Base-by-base conservation (phyloP, 371 early-diverging fungal genomes). In the Rhizopus stolonifer region DNA sequence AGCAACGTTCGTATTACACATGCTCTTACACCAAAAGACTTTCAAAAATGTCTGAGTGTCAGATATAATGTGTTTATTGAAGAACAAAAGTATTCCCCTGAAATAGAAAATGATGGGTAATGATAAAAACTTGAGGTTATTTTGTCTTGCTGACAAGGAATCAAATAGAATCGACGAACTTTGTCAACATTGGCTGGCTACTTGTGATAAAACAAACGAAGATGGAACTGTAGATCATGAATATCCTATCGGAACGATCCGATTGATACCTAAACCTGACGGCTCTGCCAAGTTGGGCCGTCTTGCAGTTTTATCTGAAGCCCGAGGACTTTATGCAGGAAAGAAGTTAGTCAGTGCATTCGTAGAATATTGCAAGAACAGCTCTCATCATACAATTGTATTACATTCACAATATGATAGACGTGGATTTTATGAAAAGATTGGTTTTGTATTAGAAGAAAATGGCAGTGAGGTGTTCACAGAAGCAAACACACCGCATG, bases 401-500 rank as follows among this genome's bases (percentile, higher is more conserved):
- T 42, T 67, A 8, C 70, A 76, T 45, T 53, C 72, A 21, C 80
- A 79, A 46, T 25, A 56, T 36, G 72, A 69, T 46, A 68, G 69
- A 29, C 70, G 62, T n/a, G 64, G 50, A 8, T 79, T 79, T 42
- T 79, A 79, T 45, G 63, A 70, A 44, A 71, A 67, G 24, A 21
- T 64, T 3, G 80, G 80, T 1, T 79, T 76, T 46, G 42, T 39
- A 5, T 54, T 69, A 3, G 73, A 69, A 32, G 38, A 64, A 26
- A 66, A 61, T 2, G 74, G 72, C 53, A 63, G 64, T 31, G 61
- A 61, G 5, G 56, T 65, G 0, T 79, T 74, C 48, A 25, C 60
- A 3, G 76, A 73, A 25, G 70, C 66, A 43, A 71, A 72, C 5
- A 70, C 72, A 5, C 69, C 72, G 24, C 78, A 77, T 59, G 38